phyloP scores from a whole-genome alignment of 2,329 filamentous ascomycete genomes.

The Graphilbum fragrans region DNA sequence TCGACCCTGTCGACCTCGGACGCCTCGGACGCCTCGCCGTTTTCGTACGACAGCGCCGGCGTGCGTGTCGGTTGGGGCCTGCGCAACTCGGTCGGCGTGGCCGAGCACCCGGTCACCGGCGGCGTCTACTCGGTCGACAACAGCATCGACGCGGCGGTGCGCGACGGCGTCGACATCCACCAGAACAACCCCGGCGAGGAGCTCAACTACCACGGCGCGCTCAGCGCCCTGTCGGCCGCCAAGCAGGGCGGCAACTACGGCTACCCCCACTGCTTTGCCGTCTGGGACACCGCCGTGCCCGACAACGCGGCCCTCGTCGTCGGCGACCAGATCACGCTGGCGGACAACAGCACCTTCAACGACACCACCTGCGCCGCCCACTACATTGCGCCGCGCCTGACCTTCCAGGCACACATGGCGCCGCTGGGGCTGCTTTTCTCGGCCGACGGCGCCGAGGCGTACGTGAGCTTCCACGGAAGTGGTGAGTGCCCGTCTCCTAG shows the following conservation, averaged over 20 bases:
- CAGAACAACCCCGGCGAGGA: slow-evolving; percentile 59
- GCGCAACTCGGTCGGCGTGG: slow-evolving; percentile 57
- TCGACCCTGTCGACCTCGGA: background rate
- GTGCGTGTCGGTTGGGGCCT: slow-evolving; percentile 49
- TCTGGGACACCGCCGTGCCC: slow-evolving; percentile 46
- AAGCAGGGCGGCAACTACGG: slow-evolving; percentile 46
- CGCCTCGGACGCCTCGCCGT: slow-evolving; percentile 26
- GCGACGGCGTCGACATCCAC: slow-evolving; percentile 45
- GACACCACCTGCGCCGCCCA: slow-evolving; percentile 30
- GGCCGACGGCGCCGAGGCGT: slow-evolving; percentile 43
- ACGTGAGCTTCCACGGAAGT: slow-evolving; percentile 59
- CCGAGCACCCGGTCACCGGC: slow-evolving; percentile 25
- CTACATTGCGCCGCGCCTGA: slow-evolving; percentile 46
- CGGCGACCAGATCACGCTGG: slow-evolving; percentile 37
- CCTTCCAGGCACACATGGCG: slow-evolving; percentile 53
- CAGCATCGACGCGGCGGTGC: slow-evolving; percentile 29
- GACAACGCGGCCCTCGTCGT: slow-evolving; percentile 25
- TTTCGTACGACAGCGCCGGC: slow-evolving; percentile 25
- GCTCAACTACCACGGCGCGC: slow-evolving; percentile 57
- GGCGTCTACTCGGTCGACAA: slow-evolving; percentile 17
- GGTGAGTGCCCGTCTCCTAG: slow-evolving; percentile 29
- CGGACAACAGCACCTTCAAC: slow-evolving; percentile 20
- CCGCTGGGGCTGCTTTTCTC: slow-evolving; percentile 62
- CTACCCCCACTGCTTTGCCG: slow-evolving; percentile 57
- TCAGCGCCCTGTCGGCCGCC: slow-evolving; percentile 20